Percentiles rank a stretch among this genome's conserved stretches.
phyloP scores from a whole-genome alignment of 805 yeast genomes.

The Torulaspora delbrueckii region DNA sequence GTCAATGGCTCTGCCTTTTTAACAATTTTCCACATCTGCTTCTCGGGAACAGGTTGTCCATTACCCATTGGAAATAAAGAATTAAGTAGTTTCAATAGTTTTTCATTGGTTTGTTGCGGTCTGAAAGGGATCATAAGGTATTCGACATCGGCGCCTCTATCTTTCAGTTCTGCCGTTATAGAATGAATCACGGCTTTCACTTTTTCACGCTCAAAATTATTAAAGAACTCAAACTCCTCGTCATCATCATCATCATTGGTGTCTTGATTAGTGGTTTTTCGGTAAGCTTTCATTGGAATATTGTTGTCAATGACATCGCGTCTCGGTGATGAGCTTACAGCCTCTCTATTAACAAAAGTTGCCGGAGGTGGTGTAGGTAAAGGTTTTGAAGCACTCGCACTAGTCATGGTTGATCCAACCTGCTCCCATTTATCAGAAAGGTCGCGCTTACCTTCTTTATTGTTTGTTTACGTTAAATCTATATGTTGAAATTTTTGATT shows the following conservation, averaged over 20 bases:
- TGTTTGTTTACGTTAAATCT: background rate
- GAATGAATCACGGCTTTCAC: slow-evolving; percentile 63
- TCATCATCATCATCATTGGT: slow-evolving; percentile 18
- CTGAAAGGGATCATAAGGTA: slow-evolving; percentile 73
- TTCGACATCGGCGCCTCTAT: slow-evolving; percentile 66
- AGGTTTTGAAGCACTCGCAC: slow-evolving; percentile 9
- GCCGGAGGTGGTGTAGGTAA: slow-evolving; percentile 9
- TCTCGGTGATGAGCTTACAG: slow-evolving; percentile 1
- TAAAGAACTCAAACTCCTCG: slow-evolving; percentile 36
- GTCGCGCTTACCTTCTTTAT: background rate
- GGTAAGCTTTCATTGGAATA: background rate
- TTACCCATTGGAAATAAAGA: slow-evolving; percentile 56
- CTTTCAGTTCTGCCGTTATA: slow-evolving; percentile 68
- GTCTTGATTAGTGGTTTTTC: background rate
- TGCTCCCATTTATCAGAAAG: background rate
- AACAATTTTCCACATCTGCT: slow-evolving; percentile 41
- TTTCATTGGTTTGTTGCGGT: slow-evolving; percentile 59
- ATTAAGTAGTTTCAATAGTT: slow-evolving; percentile 52
- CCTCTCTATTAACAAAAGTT: background rate
- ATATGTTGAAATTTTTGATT: slow-evolving; percentile 2
- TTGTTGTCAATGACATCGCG: slow-evolving; percentile 1
- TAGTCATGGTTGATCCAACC: slow-evolving; percentile 6
- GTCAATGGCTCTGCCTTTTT: slow-evolving; percentile 60
- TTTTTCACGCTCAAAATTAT: slow-evolving; percentile 57
- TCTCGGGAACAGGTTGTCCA: slow-evolving; percentile 41